Conservation (phyloP, 192 early-diverging fungal species). For the Jimgerdemannia lactiflua region DNA sequence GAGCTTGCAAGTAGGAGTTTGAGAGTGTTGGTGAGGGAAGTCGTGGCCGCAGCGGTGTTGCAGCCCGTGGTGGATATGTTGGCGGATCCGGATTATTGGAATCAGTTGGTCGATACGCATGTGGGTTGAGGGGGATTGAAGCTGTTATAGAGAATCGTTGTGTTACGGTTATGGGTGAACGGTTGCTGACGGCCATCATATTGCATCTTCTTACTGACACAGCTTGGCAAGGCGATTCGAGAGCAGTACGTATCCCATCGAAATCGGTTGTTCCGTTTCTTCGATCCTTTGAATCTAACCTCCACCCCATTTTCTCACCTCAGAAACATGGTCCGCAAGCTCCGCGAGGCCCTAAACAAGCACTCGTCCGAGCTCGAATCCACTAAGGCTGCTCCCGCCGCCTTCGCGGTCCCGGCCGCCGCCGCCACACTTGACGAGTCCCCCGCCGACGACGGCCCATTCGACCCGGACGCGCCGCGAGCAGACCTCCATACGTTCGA, state of each 20-base stretch:
- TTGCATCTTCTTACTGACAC: not conserved
- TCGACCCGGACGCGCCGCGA: constrained; percentile 13
- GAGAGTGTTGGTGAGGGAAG: constrained; percentile 67
- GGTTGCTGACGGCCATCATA: too few species aligned
- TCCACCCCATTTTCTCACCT: not conserved
- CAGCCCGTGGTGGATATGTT: constrained; percentile 64
- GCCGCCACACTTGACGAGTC: not conserved
- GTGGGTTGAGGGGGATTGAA: constrained; percentile 24
- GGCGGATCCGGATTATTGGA: constrained; percentile 86
- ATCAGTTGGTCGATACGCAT: constrained; percentile 72
- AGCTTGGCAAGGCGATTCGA: constrained; percentile 45
- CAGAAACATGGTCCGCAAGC: constrained; percentile 68
- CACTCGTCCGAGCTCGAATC: constrained; percentile 52
- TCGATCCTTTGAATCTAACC: not conserved
- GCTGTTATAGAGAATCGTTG: too few species aligned
- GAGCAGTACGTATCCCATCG: constrained; percentile 43
- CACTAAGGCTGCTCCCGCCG: not conserved
- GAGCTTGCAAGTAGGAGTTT: constrained; percentile 60
- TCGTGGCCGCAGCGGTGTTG: constrained; percentile 67
- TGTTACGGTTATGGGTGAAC: too few species aligned
- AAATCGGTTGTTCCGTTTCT: not conserved
- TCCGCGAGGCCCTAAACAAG: constrained; percentile 63
- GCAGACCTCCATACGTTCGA: constrained; percentile 59
- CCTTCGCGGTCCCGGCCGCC: constrained; percentile 4
- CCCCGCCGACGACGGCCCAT: not conserved